Evolutionary conservation across 768 basidiomycete species (phyloP).

Genomic region (Boletus edulis): DNA sequence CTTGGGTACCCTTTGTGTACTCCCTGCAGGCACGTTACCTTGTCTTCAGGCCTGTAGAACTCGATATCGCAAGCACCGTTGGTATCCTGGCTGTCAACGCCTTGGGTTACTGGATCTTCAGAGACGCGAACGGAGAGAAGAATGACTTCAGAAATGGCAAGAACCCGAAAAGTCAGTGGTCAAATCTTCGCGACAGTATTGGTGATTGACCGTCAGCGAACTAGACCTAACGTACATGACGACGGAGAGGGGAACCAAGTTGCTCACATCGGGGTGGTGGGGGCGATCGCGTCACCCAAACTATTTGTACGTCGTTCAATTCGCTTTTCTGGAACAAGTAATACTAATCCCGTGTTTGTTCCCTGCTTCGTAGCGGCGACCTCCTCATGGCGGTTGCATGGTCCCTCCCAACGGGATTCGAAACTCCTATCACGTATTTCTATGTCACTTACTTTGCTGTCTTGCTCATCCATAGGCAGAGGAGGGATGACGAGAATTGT

Average conservation of each 20-base stretch:
- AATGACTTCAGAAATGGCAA: conserved; percentile 91
- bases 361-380: conserved; percentile 56
- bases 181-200: not conserved
- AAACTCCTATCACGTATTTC: conserved; percentile 94
- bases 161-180: conserved; percentile 81
- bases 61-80: conserved; percentile 55
- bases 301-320: conserved; percentile 56
- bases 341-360: not conserved
- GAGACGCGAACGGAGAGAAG: conserved; percentile 87
- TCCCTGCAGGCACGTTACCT: conserved; percentile 93
- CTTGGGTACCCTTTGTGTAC: conserved; percentile 95
- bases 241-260: conserved; percentile 83
- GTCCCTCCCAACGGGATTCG: conserved; percentile 90
- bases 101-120: conserved; percentile 89
- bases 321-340: not conserved
- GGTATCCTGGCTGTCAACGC: conserved; percentile 63
- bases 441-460: conserved; percentile 88
- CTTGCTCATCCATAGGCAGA: conserved; percentile 87
- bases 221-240: conserved; percentile 75
- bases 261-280: conserved; percentile 98
- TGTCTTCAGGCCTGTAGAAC: conserved; percentile 81
- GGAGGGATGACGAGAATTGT: conserved; percentile 90
- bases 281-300: conserved; percentile 91
- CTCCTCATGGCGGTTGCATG: conserved; percentile 88
- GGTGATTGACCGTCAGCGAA: not conserved